Evolutionary conservation across 2,329 filamentous ascomycete species (phyloP), one percentile per base, ranked within the genome.

Genomic region (Fusarium sp.): DNA sequence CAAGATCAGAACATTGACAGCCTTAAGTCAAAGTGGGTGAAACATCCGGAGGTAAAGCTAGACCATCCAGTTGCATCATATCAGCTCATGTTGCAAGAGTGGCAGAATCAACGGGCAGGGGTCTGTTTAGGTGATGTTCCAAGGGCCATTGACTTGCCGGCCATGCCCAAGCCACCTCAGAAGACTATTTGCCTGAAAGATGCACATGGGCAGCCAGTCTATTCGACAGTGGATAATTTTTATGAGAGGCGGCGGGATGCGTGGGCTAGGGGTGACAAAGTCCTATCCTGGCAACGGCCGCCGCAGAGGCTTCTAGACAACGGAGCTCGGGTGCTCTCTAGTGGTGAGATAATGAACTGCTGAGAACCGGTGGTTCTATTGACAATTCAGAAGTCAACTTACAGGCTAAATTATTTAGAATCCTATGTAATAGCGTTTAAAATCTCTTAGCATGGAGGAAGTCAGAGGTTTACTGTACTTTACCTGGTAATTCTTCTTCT

Each of bases 1-100:
- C 61, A 70, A 29, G 48, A 78, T 20, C 72, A 75, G 47, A 64
- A 74, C 55, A 50, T 66, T 10, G 40, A 65, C 2, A 42, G 13
- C 15, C 36, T 51, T 1, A 2, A 5, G 17, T 23, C 3, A 23
- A 10, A 25, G 3, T 80, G 77, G 77, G 50, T 50, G 11, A 72
- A 76, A 63, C 75, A 79, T 50, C 73, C 72, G n/a, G 73, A 73
- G 8, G 72, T 77, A 9, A 69, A 69, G 25, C 67, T 79, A 6
- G 77, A 80, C 43, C 67, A 73, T 42, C 48, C 71, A 23, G 67
- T 78, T 20, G 53, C 62, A 18, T 63, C 55, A 45, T 79, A 75
- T 57, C 70, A 60, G 15, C 59, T 55, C 5, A 33, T 70, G 5
- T 55, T 78, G 18, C 39, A 68, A 39, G 65, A 75, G 20, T 78